These are phyloP conservation scores for Amphichorda felina DNA, from an alignment of 2,329 filamentous ascomycete genomes.

Conservation along the genomic window DNA sequence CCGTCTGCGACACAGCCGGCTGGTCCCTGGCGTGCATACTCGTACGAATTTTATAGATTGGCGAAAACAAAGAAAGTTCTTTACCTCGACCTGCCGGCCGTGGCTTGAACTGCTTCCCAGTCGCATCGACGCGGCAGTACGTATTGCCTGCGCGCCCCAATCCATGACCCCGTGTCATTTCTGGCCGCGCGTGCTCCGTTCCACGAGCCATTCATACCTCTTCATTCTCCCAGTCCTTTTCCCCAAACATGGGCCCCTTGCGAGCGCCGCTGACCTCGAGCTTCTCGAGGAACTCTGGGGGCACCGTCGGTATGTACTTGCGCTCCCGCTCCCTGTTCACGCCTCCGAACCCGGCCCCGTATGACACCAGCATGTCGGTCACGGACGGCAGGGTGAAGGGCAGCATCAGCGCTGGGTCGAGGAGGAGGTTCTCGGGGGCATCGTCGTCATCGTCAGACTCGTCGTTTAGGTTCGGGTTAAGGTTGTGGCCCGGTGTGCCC, in stretches of 20 bases:
- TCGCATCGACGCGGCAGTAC: too few relatives aligned
- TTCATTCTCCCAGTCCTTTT: slow-evolving; percentile 58
- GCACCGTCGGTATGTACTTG: slow-evolving; percentile 93
- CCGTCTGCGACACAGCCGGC: too few relatives aligned
- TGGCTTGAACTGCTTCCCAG: too few relatives aligned
- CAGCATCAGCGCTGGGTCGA: slow-evolving; percentile 85
- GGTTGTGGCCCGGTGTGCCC: slow-evolving; percentile 20
- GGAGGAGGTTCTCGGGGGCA: slow-evolving; percentile 60
- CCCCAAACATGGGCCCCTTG: slow-evolving; percentile 44
- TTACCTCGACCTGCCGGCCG: too few relatives aligned
- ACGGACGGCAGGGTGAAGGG: slow-evolving; percentile 93
- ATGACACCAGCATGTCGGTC: slow-evolving; percentile 94
- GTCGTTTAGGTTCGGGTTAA: slow-evolving; percentile 8
- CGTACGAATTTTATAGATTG: too few relatives aligned
- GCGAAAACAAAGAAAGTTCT: too few relatives aligned
- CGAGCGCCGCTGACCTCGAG: slow-evolving; percentile 53
- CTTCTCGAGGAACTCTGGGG: slow-evolving; percentile 83
- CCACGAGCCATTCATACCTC: slow-evolving; percentile 39
- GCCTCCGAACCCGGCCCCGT: slow-evolving; percentile 88
- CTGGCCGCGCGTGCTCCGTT: background rate
- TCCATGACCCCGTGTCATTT: background rate
- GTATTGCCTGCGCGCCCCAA: too few relatives aligned
- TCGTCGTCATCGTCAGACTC: slow-evolving; percentile 52
- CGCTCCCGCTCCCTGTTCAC: slow-evolving; percentile 82
- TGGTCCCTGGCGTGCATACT: too few relatives aligned